Percentiles rank a stretch among this genome's conserved stretches.
Evolutionary conservation across 2,329 filamentous ascomycete species (phyloP).

Genomic region (Akanthomyces lecanii): DNA sequence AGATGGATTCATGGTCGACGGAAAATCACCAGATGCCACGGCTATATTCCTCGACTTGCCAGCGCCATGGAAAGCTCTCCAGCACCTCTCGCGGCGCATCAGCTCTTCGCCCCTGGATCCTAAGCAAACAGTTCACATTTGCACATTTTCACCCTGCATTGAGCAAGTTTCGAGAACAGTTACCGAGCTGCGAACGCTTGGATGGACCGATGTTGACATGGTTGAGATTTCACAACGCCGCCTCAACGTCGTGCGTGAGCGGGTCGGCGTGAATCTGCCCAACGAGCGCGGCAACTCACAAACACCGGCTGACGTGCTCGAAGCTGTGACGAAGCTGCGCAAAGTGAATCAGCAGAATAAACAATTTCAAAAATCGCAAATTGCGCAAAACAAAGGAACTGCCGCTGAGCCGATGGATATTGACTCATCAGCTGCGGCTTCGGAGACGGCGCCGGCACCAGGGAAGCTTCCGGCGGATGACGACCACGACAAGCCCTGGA

Average conservation of each 20-base stretch:
- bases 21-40: conserved; percentile 58
- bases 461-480: conserved; percentile 22
- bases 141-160: conserved; percentile 94
- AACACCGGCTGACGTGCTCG: conserved; percentile 68
- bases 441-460: conserved; percentile 23
- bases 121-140: conserved; percentile 69
- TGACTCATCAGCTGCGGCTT: conserved; percentile 29
- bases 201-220: conserved; percentile 92
- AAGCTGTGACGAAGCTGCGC: conserved; percentile 69
- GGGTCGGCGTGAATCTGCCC: conserved; percentile 63
- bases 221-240: conserved; percentile 79
- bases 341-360: conserved; percentile 68
- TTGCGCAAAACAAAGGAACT: conserved; percentile 23
- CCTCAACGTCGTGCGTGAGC: conserved; percentile 77
- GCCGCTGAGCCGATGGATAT: conserved; percentile 36
- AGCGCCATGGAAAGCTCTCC: conserved; percentile 74
- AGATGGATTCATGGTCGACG: conserved; percentile 64
- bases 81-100: conserved; percentile 61
- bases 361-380: conserved; percentile 52
- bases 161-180: conserved; percentile 91
- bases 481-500: conserved; percentile 53
- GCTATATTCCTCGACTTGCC: conserved; percentile 77
- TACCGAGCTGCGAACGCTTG: conserved; percentile 70
- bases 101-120: conserved; percentile 66
- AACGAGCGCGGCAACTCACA: conserved; percentile 68